Evolutionary conservation across 2,329 filamentous ascomycete species (phyloP), one percentile per base, ranked within the genome.

Genomic region (Curvularia spicifera): DNA sequence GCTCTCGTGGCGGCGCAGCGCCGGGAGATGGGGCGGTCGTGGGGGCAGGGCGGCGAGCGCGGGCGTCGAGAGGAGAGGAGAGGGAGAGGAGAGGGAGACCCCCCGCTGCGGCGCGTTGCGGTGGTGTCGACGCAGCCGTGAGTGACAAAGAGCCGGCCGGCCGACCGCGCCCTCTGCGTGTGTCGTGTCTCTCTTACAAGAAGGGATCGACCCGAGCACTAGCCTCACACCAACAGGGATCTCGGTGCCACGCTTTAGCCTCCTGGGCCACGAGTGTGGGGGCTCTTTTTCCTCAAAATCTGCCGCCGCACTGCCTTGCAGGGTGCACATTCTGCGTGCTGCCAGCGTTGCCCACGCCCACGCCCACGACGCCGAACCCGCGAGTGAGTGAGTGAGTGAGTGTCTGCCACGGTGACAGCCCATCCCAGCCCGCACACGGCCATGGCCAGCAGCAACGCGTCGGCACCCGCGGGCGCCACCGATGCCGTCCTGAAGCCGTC

Each of bases 401-500:
- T 24, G 22, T 24, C 46, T 45, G 33, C 22, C n/a, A 28, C 54
- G 56, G 33, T 42, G 29, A 54, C 53, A 39, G 24, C 47, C 42
- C 56, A 50, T 29, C 45, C 15, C 28, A 22, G 5, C 35, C 2
- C 18, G 40, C 45, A 33, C 18, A 24, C 35, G 12, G 40, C 56
- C 31, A 58, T 55, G 56, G 51, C 56, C 22, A 58, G 51, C 39
- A 63, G 56, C 59, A 63, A 56, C 59, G 50, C 61, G 50, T 52
- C 65, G 65, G 79, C 79, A 47, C 82, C 82, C 13, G 64, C 75
- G 7, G 76, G 72, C 65, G 81, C 80, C 63, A 91, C 88, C 47
- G 87, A 90, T 75, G 94, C 94, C 29, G 94, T 98, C 46, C 83
- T 98, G 51, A 90, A 94, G 67, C 84, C 89, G 49, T 97, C 94